Base-by-base conservation (phyloP, 306 rosid species). In the Fagus sylvatica region DNA sequence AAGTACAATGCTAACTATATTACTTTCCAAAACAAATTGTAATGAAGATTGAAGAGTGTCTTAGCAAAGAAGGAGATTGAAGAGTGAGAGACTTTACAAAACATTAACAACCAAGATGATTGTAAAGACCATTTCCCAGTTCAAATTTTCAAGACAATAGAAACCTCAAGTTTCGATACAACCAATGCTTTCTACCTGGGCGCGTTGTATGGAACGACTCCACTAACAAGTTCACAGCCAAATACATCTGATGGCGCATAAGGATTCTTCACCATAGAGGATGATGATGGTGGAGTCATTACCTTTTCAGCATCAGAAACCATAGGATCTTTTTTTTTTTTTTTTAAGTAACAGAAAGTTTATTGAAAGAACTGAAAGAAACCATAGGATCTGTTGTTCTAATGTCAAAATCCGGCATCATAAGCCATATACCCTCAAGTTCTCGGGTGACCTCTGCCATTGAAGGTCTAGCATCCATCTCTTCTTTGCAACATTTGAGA, bases 191-290 rank as follows among this genome's bases (percentile, higher is more conserved):
- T 71, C 84, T 92, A 95, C 80, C 99, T 93, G 53, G 99, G 99
- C 2, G 71, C 84, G 79, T 93, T 95, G 87, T 89, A 85, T 40
- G 99, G 99, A 86, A n/a, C 42, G 16, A 86, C 92, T 75, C 90
- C 93, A 82, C 99, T 95, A 46, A 88, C 87, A 75, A 95, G 98
- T 81, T 88, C 88, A 80, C 98, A 90, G 68, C 97, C 95, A 2
- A 97, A 94, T 51, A 88, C 89, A 68, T 96, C 97, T n/a, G 83
- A 78, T 34, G 93, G 87, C 75, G 86, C 48, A 60, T 74, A 90
- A 75, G 87, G 83, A 85, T 88, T 85, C 77, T 65, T 86, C 54
- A 76, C 71, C 8, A 53, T 54, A 32, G 87, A 74, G 51, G 93
- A 83, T n/a, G 99, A 91, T 71, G 97, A 86, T 76, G 95, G 82